phyloP scores from a whole-genome alignment of 768 basidiomycete genomes.

The Strobilomyces echinocephalus region DNA sequence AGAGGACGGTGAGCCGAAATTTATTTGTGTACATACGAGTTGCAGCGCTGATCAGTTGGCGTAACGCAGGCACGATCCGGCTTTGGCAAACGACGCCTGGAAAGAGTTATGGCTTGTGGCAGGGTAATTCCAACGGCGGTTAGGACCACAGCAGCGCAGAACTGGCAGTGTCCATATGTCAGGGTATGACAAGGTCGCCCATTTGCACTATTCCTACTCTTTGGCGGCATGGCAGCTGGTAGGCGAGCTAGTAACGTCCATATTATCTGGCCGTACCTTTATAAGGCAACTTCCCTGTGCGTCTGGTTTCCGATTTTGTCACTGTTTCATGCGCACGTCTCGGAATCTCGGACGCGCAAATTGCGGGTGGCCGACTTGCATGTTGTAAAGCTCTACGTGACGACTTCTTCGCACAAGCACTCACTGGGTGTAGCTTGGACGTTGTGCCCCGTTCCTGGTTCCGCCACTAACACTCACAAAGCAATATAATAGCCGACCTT shows the following conservation, averaged over 20 bases:
- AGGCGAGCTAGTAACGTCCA: not conserved
- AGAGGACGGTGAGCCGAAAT: constrained; percentile 66
- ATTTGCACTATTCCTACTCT: not conserved
- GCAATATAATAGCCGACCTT: not conserved
- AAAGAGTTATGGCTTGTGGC: constrained; percentile 89
- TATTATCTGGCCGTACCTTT: not conserved
- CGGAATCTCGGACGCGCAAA: not conserved
- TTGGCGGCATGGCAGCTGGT: not conserved
- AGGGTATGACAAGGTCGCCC: constrained; percentile 2
- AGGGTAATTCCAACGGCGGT: constrained; percentile 50
- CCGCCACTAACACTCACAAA: not conserved
- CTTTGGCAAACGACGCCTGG: constrained; percentile 97
- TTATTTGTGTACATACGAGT: not conserved
- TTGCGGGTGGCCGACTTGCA: not conserved
- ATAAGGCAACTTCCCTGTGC: not conserved
- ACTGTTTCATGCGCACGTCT: not conserved
- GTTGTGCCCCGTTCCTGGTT: not conserved
- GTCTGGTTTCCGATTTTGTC: not conserved
- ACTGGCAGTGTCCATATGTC: constrained; percentile 2
- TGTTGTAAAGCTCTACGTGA: too few relatives aligned
- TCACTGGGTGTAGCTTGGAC: not conserved
- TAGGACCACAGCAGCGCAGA: constrained; percentile 4
- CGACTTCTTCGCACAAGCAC: not conserved
- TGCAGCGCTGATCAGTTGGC: constrained; percentile 4
- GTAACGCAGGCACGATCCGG: constrained; percentile 75